Evolutionary conservation across 148 eudicot species (phyloP).

Genomic region (Rhododendron kiyosumense): DNA sequence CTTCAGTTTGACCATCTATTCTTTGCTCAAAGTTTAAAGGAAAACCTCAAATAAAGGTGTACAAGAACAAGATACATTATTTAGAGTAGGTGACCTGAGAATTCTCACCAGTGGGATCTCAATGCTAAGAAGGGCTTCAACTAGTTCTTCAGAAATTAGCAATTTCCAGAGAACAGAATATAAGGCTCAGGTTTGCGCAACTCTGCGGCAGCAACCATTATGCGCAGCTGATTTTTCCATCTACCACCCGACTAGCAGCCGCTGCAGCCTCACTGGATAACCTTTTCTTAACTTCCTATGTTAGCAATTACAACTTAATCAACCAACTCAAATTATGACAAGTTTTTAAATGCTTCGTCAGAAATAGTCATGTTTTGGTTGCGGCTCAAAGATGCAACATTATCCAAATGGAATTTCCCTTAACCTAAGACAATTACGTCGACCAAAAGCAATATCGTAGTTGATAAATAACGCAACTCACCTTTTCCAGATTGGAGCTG

Average conservation of each 20-base stretch:
- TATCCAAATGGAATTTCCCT: background rate
- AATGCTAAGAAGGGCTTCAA: conserved; percentile 56
- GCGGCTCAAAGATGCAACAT: background rate
- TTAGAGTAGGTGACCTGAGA: background rate
- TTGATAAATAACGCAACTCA: conserved; percentile 17
- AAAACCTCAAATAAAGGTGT: background rate
- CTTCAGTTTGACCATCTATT: background rate
- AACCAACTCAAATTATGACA: background rate
- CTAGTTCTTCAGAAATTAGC: conserved; percentile 74
- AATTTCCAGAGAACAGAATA: conserved; percentile 82
- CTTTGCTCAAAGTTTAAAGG: background rate
- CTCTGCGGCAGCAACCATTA: conserved; percentile 95
- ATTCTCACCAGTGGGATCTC: conserved; percentile 73
- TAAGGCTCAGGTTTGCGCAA: conserved; percentile 75
- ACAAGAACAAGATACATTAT: background rate
- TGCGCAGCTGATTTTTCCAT: conserved; percentile 98
- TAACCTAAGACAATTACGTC: background rate
- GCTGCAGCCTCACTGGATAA: conserved; percentile 81
- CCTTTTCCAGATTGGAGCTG: conserved; percentile 87
- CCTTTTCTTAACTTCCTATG: conserved; percentile 87
- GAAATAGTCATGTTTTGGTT: background rate
- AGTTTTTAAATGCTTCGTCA: background rate
- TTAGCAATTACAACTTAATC: background rate
- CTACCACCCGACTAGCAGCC: conserved; percentile 78
- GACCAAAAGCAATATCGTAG: background rate